phyloP scores from a whole-genome alignment of 140 eudicot genomes.

The Flaveria floridana region DNA sequence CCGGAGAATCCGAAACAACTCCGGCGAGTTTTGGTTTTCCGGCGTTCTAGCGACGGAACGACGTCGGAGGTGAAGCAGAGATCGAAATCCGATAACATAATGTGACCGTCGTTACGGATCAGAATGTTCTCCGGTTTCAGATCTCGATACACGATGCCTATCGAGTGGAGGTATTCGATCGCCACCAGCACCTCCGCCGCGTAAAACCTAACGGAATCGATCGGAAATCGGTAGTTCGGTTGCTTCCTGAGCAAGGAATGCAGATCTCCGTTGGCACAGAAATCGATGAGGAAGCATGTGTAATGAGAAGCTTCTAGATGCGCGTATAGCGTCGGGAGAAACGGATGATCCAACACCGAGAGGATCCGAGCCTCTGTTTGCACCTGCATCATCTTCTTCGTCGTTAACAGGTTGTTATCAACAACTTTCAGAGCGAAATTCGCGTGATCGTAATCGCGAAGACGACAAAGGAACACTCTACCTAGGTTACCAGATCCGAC shows the following conservation, averaged over 20 bases:
- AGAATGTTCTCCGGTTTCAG: constrained; percentile 84
- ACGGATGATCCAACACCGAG: constrained; percentile 78
- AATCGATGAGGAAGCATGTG: constrained; percentile 80
- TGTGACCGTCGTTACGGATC: constrained; percentile 80
- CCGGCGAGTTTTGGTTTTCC: not conserved
- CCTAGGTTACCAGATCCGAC: constrained; percentile 94
- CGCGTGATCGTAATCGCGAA: constrained; percentile 77
- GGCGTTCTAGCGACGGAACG: constrained; percentile 46
- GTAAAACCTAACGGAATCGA: constrained; percentile 63
- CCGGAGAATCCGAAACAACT: constrained; percentile 3
- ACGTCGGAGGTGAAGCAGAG: constrained; percentile 62
- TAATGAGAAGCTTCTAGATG: constrained; percentile 82
- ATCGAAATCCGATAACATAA: constrained; percentile 90
- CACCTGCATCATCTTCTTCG: constrained; percentile 64
- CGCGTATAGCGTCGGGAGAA: constrained; percentile 90
- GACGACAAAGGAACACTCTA: constrained; percentile 78
- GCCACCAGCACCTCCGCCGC: constrained; percentile 75
- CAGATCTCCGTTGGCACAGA: constrained; percentile 80
- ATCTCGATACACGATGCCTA: constrained; percentile 82
- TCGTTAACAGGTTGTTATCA: constrained; percentile 58
- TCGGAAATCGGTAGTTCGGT: constrained; percentile 58
- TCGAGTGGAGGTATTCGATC: constrained; percentile 69
- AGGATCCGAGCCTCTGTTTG: constrained; percentile 76
- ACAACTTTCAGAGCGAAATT: constrained; percentile 86
- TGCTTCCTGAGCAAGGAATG: constrained; percentile 78